Conservation (phyloP, 2,329 filamentous ascomycete species). For the Epichloe sp. region DNA sequence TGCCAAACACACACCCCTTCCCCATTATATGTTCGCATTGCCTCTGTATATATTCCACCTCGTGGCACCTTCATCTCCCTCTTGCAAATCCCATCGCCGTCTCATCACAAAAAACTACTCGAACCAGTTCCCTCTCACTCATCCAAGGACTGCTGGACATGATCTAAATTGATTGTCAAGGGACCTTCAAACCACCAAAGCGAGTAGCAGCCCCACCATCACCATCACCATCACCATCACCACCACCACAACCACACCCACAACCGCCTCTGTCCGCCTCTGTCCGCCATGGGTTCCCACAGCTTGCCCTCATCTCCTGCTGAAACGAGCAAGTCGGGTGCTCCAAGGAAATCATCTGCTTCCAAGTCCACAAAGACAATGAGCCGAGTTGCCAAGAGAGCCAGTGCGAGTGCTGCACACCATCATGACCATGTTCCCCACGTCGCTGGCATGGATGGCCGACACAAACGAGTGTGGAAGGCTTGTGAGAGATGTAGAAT, state of each 20-base stretch:
- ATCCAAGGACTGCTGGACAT: too few relatives aligned
- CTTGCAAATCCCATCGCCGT: too few relatives aligned
- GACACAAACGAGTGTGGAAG: conserved; percentile 54
- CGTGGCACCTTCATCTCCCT: background rate
- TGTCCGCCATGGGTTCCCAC: conserved; percentile 28
- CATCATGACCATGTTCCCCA: conserved; percentile 25
- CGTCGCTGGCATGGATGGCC: conserved; percentile 32
- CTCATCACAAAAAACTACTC: background rate
- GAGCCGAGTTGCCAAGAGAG: conserved; percentile 38
- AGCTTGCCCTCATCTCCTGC: conserved; percentile 39
- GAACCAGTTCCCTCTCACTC: too few relatives aligned
- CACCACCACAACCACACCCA: background rate
- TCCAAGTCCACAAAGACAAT: conserved; percentile 36
- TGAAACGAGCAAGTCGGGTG: conserved; percentile 29
- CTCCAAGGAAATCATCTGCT: conserved; percentile 26
- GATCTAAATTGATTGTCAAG: too few relatives aligned
- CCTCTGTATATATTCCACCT: background rate
- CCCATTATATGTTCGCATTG: background rate
- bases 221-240: too few relatives aligned
- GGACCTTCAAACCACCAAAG: too few relatives aligned
- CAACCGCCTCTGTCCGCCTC: background rate
- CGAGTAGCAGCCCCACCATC: too few relatives aligned
- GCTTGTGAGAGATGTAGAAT: conserved; percentile 53
- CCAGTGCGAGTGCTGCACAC: conserved; percentile 25
- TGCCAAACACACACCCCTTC: background rate